Conservation (phyloP, 805 yeast genomes). For the Kockiozyma suomiensis region DNA sequence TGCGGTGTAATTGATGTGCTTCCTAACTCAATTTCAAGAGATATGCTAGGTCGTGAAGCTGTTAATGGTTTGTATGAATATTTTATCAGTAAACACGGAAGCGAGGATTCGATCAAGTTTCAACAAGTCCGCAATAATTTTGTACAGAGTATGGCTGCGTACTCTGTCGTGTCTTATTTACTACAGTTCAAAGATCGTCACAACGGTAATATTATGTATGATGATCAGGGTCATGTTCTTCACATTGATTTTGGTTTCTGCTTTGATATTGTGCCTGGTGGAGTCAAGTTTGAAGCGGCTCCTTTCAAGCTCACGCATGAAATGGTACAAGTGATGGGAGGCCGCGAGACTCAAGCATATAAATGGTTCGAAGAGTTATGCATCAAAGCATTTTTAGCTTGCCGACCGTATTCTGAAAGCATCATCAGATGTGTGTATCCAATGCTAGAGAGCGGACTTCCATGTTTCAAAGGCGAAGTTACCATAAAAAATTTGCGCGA, state of each 20-base stretch:
- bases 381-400: conserved; percentile 85
- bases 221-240: conserved; percentile 89
- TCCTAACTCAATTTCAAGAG: conserved; percentile 93
- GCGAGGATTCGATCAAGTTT: conserved; percentile 85
- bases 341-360: conserved; percentile 82
- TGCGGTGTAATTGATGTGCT: conserved; percentile 98
- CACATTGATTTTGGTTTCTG: conserved; percentile 99
- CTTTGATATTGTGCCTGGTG: conserved; percentile 98
- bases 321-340: conserved; percentile 97
- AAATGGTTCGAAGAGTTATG: conserved; percentile 94
- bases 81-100: conserved; percentile 88
- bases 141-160: conserved; percentile 89
- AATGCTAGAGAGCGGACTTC: conserved; percentile 83
- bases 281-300: conserved; percentile 96
- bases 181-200: conserved; percentile 95
- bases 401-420: conserved; percentile 83
- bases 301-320: conserved; percentile 96
- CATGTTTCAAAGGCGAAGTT: conserved; percentile 43
- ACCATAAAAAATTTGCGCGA: conserved; percentile 76
- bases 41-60: conserved; percentile 98
- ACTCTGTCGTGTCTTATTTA: conserved; percentile 85
- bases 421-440: conserved; percentile 85
- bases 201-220: conserved; percentile 96
- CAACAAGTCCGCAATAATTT: conserved; percentile 91
- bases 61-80: conserved; percentile 95